Evolutionary conservation across 176 grass and related monocot species (phyloP).

Genomic region (Aegilops bicornis): DNA sequence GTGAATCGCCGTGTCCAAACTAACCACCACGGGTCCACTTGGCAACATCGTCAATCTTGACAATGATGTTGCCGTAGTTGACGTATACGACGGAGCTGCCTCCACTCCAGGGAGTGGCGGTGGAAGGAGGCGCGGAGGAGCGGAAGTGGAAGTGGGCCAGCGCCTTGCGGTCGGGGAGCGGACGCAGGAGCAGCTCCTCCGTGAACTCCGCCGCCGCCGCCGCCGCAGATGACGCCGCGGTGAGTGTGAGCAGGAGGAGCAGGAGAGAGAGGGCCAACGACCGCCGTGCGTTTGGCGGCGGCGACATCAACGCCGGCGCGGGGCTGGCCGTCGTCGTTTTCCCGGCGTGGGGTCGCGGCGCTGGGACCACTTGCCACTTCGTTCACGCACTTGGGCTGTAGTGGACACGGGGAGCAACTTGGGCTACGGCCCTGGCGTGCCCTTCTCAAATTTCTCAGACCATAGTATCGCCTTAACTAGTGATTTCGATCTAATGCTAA

Average conservation of each 20-base stretch:
- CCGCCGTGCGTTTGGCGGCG: background rate
- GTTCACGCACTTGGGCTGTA: background rate
- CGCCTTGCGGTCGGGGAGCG: background rate
- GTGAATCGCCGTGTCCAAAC: too few species aligned
- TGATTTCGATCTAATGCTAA: too few species aligned
- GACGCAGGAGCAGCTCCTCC: constrained; percentile 42
- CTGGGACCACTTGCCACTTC: background rate
- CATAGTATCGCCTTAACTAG: too few species aligned
- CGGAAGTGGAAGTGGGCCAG: constrained; percentile 42
- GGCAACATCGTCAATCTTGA: too few species aligned
- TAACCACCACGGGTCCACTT: too few species aligned
- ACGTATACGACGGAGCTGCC: too few species aligned
- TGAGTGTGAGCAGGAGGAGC: constrained; percentile 1
- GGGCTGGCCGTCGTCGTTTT: background rate
- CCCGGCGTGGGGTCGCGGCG: background rate
- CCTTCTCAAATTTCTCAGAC: too few species aligned
- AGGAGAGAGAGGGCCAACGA: constrained; percentile 4
- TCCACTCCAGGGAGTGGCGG: background rate
- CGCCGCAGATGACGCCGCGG: background rate
- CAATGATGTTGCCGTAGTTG: too few species aligned
- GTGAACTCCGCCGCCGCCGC: constrained; percentile 57
- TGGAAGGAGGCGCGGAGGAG: constrained; percentile 44
- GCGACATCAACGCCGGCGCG: constrained; percentile 43
- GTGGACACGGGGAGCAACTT: background rate
- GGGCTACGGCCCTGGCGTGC: too few species aligned